Evolutionary conservation across 1,284 basidiomycete species (phyloP).

Genomic region (Ceratobasidium sp.): DNA sequence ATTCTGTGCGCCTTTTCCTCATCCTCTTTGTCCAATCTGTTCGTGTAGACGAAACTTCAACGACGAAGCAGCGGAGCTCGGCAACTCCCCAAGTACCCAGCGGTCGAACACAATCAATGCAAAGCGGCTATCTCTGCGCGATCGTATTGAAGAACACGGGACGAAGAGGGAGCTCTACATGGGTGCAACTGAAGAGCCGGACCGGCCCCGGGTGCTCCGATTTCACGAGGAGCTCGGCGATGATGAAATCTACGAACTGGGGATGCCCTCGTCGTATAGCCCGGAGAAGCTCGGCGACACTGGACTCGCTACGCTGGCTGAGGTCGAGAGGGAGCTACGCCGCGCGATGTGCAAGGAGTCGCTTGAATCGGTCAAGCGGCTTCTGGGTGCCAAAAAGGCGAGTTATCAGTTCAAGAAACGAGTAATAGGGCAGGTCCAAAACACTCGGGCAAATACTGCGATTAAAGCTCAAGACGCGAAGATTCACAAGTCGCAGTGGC

Average conservation of each 20-base stretch:
- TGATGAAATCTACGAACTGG: not conserved
- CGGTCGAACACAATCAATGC: not conserved
- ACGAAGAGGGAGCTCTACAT: constrained; percentile 3
- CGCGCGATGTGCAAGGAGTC: constrained; percentile 8
- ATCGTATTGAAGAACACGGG: not conserved
- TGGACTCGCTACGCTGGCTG: not conserved
- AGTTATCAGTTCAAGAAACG: too few relatives aligned
- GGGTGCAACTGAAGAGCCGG: not conserved
- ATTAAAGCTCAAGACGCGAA: not conserved
- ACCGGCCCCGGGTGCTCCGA: not conserved
- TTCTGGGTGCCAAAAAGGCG: not conserved
- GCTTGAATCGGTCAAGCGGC: constrained; percentile 1
- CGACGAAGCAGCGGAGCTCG: not conserved
- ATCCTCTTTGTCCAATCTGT: too few relatives aligned
- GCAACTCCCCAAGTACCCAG: not conserved
- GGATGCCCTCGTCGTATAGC: constrained; percentile 6
- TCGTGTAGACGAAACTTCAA: too few relatives aligned
- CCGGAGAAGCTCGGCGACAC: not conserved
- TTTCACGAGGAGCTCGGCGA: not conserved
- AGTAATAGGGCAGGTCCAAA: too few relatives aligned
- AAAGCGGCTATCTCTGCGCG: constrained; percentile 1
- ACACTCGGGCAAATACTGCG: too few relatives aligned
- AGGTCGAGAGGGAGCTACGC: not conserved
- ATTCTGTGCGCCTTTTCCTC: not conserved
- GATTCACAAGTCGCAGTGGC: constrained; percentile 3